phyloP scores from a whole-genome alignment of 2,329 filamentous ascomycete species.

The Aureobasidium sp. region DNA sequence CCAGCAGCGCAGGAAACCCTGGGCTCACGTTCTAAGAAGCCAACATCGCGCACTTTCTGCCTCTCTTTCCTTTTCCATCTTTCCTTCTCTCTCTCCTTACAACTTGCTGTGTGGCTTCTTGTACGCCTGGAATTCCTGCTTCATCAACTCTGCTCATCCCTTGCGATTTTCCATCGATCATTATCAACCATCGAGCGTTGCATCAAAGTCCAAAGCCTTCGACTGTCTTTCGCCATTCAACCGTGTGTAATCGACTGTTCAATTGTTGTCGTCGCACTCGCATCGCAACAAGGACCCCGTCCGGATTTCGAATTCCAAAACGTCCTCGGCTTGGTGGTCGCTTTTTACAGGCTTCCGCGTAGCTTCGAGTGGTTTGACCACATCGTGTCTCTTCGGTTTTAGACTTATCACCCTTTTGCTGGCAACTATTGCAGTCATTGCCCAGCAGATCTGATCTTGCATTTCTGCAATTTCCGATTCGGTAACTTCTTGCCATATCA shows the following conservation, averaged over 20 bases:
- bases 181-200: not conserved
- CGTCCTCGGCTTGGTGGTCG: slow-evolving; percentile 15
- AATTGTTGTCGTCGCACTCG: slow-evolving; percentile 2
- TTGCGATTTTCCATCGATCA: not conserved
- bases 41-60: slow-evolving; percentile 12
- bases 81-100: slow-evolving; percentile 12
- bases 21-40: slow-evolving; percentile 16
- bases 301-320: slow-evolving; percentile 1
- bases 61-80: slow-evolving; percentile 1
- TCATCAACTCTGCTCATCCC: not conserved
- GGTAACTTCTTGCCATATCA: not conserved
- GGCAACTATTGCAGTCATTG: not conserved
- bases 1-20: slow-evolving; percentile 15
- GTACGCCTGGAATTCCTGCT: not conserved
- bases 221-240: not conserved
- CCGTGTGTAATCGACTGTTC: not conserved
- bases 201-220: not conserved
- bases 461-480: not conserved
- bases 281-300: not conserved
- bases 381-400: not conserved
- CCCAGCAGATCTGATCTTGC: not conserved
- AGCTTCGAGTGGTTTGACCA: slow-evolving; percentile 12
- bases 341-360: not conserved
- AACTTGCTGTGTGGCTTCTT: slow-evolving; percentile 1
- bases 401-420: not conserved